Base-by-base conservation (phyloP, 305 asterid genomes). In the Fraxinus ornus region DNA sequence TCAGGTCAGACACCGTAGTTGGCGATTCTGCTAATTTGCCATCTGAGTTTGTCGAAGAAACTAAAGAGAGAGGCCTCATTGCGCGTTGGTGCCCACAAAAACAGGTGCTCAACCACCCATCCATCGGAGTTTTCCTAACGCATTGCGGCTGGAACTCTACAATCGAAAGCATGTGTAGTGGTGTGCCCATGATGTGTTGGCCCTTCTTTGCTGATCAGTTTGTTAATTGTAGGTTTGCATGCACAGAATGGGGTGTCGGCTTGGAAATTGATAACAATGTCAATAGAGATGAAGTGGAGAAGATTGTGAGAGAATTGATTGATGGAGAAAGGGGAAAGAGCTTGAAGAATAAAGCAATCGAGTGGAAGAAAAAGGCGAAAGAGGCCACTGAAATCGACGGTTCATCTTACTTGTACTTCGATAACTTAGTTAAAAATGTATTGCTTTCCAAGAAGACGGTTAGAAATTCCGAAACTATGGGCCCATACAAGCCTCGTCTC, bases 61-160 rank as follows among this genome's bases (percentile, higher is more conserved):
- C 85, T 0, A 83, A 84, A 76, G 83, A 85, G 19, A 60, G 87
- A 71, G 91, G 90, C 30, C 36, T 78, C 4, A 81, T 89, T 39
- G 28, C 82, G 1, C 79, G 86, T 2, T 89, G 93, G 91, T 86
- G 88, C 37, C 84, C 88, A 5, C 93, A 90, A 80, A 88, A 90
- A 35, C 39, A 80, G 24, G 93, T 87, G 24, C 87, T 90, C 21
- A 76, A 81, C 71, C 91, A 90, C 79, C 74, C 84, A 1, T 78
- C 92, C 0, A 21, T 84, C 0, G 89, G 82, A 9, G 89, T 76
- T 5, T 89, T 90, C 78, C 74, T 89, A 33, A 86, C 87, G n/a
- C 93, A 89, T 19, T 85, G 91, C 36, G 93, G 93, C 21, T 90
- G 93, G 91, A 90, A 90, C 33, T 90, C 91, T n/a, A 80, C 82